Percentiles rank a stretch among this genome's conserved stretches.
phyloP scores from a whole-genome alignment of 768 basidiomycete species.

The Mycena chlorophos region DNA sequence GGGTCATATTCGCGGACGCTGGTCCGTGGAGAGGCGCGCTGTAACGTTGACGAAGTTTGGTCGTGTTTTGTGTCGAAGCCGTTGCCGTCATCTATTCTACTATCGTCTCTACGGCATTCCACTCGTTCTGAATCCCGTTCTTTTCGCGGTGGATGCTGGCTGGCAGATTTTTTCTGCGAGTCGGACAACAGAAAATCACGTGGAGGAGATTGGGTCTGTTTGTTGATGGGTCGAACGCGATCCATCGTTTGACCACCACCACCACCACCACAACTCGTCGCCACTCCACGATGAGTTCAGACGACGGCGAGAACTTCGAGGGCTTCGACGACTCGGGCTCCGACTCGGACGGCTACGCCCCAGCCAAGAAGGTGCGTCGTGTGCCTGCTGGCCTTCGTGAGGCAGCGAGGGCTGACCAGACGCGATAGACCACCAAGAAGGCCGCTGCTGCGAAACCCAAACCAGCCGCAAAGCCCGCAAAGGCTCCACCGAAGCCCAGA shows the following conservation, averaged over 20 bases:
- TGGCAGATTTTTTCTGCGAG: conserved; percentile 6
- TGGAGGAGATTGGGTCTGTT: conserved; percentile 5
- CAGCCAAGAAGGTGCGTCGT: conserved; percentile 54
- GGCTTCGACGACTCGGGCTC: background rate
- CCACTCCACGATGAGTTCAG: background rate
- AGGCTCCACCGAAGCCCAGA: conserved; percentile 44
- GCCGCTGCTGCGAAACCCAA: conserved; percentile 24
- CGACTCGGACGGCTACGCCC: conserved; percentile 31
- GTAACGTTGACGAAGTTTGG: no score
- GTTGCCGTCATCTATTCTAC: background rate
- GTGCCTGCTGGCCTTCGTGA: conserved; percentile 4
- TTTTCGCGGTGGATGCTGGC: conserved; percentile 16
- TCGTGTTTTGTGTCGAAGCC: background rate
- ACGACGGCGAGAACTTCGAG: background rate
- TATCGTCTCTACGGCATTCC: no score
- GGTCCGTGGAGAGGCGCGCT: no score
- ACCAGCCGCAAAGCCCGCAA: conserved; percentile 30
- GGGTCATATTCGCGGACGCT: no score
- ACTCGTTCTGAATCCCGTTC: background rate
- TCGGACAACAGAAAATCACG: background rate
- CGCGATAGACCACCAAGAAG: conserved; percentile 15
- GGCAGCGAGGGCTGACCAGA: conserved; percentile 9
- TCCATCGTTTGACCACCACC: conserved; percentile 10
- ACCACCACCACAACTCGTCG: conserved; percentile 16
- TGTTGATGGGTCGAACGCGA: conserved; percentile 14